Base-by-base conservation (phyloP, 2,329 filamentous ascomycete genomes). In the Neofusicoccum sp. region DNA sequence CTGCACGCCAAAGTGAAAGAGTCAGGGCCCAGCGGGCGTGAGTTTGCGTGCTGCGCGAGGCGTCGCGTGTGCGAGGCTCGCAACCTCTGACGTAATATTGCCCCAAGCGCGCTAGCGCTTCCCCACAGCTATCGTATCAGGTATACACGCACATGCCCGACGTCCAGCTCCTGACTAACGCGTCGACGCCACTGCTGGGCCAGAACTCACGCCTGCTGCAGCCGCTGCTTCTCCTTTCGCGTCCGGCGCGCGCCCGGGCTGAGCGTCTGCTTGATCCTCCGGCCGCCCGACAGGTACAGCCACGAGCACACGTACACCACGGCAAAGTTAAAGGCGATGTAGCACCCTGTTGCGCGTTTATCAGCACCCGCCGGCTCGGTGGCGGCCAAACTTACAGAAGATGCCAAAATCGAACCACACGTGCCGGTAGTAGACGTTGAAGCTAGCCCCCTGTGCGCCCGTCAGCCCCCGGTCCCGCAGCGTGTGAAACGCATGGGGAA, bases 361-460 rank as follows among this genome's bases (percentile, higher is more conserved):
- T 34, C 7, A 41, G 49, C 49, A 54, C 20, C 14, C 69, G 43
- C 56, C 36, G 26, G 60, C 43, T n/a, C 36, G 28, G n/a, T 12
- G 16, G 12, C 38, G 34, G 57, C 66, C 62, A 66, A 30, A 61
- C 58, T 61, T 60, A 64, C 80, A 85, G 65, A 88, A 86, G 56
- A 89, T 84, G 2, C 86, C 81, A 72, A 88, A 89, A 62, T 89
- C 76, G 9, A 86, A 75, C 88, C 87, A 90, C 48, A 86, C 85
- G 56, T 88, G 72, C 1, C 71, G 71, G 48, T 87, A 85, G 53
- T 79, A 84, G 6, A 89, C 79, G 65, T 86, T 87, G 68, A 90
- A 86, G 1, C 77, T 75, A 0, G 70, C 70, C 12, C 69, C 72
- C 59, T 61, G 14, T 31, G 31, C 16, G 38, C 41, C 24, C 24